phyloP scores from a whole-genome alignment of 106 monocot genomes.

The Platanthera guangdongensis region DNA sequence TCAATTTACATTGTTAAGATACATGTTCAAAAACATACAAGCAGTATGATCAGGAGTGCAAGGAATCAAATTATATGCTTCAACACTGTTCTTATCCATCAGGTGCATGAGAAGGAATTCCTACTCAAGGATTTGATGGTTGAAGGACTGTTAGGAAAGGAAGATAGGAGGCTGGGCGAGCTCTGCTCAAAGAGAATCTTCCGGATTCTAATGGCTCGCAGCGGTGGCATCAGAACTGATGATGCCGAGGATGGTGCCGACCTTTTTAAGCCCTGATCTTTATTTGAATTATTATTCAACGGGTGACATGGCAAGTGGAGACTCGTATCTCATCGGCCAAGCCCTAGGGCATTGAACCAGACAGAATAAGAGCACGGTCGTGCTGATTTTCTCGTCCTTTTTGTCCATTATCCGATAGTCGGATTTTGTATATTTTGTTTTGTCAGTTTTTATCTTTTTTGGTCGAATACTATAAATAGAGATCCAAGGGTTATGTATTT shows the following conservation, averaged over 20 bases:
- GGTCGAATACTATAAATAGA: too few species aligned
- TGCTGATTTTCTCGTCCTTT: too few species aligned
- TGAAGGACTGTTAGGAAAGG: constrained; percentile 43
- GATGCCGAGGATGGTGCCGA: constrained; percentile 69
- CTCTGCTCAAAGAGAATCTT: constrained; percentile 66
- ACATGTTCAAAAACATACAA: not conserved
- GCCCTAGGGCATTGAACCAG: too few species aligned
- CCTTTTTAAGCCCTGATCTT: constrained; percentile 19
- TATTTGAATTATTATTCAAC: not conserved
- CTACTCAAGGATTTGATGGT: constrained; percentile 58
- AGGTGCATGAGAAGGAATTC: constrained; percentile 80
- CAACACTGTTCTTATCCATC: not conserved
- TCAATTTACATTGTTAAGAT: not conserved
- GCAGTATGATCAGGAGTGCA: not conserved
- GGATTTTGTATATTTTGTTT: too few species aligned
- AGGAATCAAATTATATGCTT: not conserved
- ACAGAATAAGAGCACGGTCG: too few species aligned
- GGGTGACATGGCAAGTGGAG: too few species aligned
- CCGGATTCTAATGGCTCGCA: constrained; percentile 71
- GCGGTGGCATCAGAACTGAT: constrained; percentile 50
- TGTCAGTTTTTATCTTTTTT: too few species aligned
- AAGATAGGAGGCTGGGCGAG: constrained; percentile 61
- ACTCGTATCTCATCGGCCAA: too few species aligned
- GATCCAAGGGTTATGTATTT: too few species aligned
- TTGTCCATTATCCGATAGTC: too few species aligned